Conservation (phyloP, 179 eudicot species). For the Nepenthes alata region DNA sequence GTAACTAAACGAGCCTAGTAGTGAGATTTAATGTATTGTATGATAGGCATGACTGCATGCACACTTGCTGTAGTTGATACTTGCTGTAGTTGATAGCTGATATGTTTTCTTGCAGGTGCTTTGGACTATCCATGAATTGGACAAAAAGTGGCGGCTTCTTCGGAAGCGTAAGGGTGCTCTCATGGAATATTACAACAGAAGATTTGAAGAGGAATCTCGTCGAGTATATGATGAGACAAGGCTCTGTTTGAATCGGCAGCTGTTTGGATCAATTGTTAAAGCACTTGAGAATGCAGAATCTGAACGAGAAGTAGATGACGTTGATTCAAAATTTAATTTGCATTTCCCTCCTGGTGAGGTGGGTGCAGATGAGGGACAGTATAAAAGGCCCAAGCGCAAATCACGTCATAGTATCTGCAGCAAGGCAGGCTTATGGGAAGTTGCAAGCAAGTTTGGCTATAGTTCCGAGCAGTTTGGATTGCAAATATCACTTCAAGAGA, state of each 20-base stretch:
- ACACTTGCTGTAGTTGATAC: conserved; percentile 7
- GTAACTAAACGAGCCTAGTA: conserved; percentile 19
- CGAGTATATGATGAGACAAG: conserved; percentile 81
- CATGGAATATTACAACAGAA: conserved; percentile 62
- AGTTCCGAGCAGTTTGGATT: conserved; percentile 93
- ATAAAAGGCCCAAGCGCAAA: conserved; percentile 80
- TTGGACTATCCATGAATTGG: conserved; percentile 81
- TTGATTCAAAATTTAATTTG: conserved; percentile 79
- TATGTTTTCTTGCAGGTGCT: conserved; percentile 47
- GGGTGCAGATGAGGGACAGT: conserved; percentile 75
- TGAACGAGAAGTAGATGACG: conserved; percentile 95
- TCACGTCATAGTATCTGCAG: conserved; percentile 69
- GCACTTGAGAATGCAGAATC: conserved; percentile 75
- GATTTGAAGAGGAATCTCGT: conserved; percentile 79
- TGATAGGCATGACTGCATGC: not conserved
- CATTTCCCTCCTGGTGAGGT: conserved; percentile 96
- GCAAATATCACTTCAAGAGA: conserved; percentile 58
- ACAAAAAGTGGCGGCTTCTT: conserved; percentile 88
- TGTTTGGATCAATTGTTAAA: conserved; percentile 62
- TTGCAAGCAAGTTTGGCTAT: conserved; percentile 82
- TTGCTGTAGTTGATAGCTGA: conserved; percentile 6
- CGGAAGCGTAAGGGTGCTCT: conserved; percentile 94
- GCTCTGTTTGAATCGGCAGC: conserved; percentile 55
- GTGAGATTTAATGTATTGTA: not conserved
- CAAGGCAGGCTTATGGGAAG: conserved; percentile 97